Conservation (phyloP, 2,329 filamentous ascomycete genomes). For the Penicillium decumbens region DNA sequence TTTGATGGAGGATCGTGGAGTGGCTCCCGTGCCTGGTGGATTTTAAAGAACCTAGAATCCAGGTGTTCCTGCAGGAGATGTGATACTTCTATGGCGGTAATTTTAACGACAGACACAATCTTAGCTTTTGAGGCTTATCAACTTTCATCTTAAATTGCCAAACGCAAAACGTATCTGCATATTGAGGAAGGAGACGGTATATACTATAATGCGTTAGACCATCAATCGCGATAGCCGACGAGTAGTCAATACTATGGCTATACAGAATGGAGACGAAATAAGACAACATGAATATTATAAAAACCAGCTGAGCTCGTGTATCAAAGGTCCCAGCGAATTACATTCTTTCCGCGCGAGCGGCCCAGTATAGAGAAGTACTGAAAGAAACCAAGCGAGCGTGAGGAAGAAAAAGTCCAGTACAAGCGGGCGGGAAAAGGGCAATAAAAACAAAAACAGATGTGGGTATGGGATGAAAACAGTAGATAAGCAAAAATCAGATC, state of each 20-base stretch:
- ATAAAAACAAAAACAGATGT: slow-evolving; percentile 12
- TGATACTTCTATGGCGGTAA: background rate
- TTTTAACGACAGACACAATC: background rate
- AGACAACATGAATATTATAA: slow-evolving; percentile 10
- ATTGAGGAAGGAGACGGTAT: background rate
- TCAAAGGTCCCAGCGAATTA: slow-evolving; percentile 10
- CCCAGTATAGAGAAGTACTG: slow-evolving; percentile 13
- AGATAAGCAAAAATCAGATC: slow-evolving; percentile 3
- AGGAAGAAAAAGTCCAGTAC: slow-evolving; percentile 4
- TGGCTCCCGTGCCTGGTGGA: slow-evolving; percentile 19
- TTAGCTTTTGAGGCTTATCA: background rate
- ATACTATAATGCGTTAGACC: background rate
- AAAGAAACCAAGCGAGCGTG: slow-evolving; percentile 2
- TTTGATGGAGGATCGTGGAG: slow-evolving; percentile 67
- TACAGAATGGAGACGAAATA: background rate
- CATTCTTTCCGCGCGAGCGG: slow-evolving; percentile 24
- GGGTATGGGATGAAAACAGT: slow-evolving; percentile 12
- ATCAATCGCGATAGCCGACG: background rate
- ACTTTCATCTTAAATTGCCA: background rate
- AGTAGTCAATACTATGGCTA: background rate
- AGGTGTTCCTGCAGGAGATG: background rate
- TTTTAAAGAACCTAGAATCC: slow-evolving; percentile 9
- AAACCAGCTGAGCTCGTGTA: slow-evolving; percentile 5
- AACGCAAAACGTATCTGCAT: background rate
- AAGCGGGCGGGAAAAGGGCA: slow-evolving; percentile 6